Conservation (phyloP, 1,284 basidiomycete genomes). For the Papiliotrema flavescens region DNA sequence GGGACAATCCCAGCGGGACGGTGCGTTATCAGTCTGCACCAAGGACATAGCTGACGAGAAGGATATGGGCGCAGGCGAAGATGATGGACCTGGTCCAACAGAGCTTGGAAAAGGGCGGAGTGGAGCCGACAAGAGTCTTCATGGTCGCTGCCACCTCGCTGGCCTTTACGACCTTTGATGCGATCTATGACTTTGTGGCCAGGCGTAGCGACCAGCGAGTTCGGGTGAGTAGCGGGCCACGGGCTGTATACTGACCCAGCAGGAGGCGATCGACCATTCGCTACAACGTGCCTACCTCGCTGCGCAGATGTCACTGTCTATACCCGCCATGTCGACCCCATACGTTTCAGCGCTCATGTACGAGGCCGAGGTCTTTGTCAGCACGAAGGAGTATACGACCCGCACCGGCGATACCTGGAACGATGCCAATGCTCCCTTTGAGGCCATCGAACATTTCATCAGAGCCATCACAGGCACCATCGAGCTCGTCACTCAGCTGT, state of each 20-base stretch:
- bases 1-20: conserved; percentile 21
- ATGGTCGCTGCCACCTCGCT: conserved; percentile 9
- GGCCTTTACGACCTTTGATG: conserved; percentile 10
- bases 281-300: conserved; percentile 72
- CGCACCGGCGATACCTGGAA: conserved; percentile 1
- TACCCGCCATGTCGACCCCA: conserved; percentile 69
- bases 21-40: conserved; percentile 3
- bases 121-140: conserved; percentile 10
- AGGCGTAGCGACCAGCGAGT: conserved; percentile 2
- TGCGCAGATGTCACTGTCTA: conserved; percentile 68
- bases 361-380: conserved; percentile 58
- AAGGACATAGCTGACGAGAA: background rate
- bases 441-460: conserved; percentile 58
- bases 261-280: conserved; percentile 57
- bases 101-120: conserved; percentile 9
- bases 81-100: conserved; percentile 27
- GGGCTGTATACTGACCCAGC: background rate
- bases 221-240: conserved; percentile 4
- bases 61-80: conserved; percentile 19
- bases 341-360: conserved; percentile 67
- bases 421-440: conserved; percentile 13
- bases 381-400: conserved; percentile 9
- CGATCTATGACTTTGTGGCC: conserved; percentile 11
- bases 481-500: conserved; percentile 14
- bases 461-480: conserved; percentile 64